Evolutionary conservation across 371 early-diverging fungal genomes (phyloP), one percentile per base, ranked within the genome.

Genomic region (Mycotypha africana): DNA sequence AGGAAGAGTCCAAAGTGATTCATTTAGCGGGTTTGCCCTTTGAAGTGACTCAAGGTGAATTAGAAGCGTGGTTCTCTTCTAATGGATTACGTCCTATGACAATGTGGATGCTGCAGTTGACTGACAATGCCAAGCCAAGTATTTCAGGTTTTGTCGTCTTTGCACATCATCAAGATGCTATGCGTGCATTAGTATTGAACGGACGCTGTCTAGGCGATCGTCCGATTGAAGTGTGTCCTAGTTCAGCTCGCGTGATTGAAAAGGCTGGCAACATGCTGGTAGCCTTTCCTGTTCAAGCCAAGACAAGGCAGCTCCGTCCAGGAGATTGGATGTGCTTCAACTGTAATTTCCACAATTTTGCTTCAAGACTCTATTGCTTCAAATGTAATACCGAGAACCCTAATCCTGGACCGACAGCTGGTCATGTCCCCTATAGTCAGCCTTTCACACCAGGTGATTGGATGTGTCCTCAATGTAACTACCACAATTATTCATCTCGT

Each of bases 271-370:
- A 65, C 16, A 66, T 79, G 53, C 51, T 79, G 17, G 73, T 70
- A 3, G 65, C 79, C 5, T 84, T 85, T 54, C 82, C 83, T n/a
- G 37, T 66, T n/a, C 68, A 70, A 47, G 50, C 66, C 32, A 74
- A 70, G 40, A 56, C 56, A 6, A 61, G 69, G 17, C 47, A 57
- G 4, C 36, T 63, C 6, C 73, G 82, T 12, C 83, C 85, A 9
- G 88, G 88, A 1, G 90, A 88, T 48, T 90, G 90, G 90, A 66
- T 81, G 17, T 90, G 90, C 53, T 66, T 76, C 45, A 70, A 71
- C 33, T 90, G 91, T 55, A 70, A 70, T 21, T 83, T 82, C 47
- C 81, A 84, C 53, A 90, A 90, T 60, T 90, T 85, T 59, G 84
- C 88, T 5, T 78, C 80, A 4, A 56, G 90, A 15, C 60, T 74